Percentiles rank a stretch among this genome's conserved stretches.
Conservation (phyloP, 2,329 filamentous ascomycete species). For the Penicillium sp. region DNA sequence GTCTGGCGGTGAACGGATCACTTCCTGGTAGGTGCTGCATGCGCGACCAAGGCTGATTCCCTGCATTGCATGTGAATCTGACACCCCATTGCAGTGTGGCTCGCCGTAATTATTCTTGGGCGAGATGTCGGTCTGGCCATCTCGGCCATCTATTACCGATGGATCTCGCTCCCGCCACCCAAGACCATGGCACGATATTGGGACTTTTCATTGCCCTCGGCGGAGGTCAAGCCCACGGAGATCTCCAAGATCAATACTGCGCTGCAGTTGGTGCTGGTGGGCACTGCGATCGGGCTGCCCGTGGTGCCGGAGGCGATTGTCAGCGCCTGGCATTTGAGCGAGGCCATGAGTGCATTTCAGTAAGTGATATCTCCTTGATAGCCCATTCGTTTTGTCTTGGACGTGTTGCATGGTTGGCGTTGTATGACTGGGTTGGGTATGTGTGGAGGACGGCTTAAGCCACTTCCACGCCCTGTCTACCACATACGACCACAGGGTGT, state of each 20-base stretch:
- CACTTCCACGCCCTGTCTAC: not conserved
- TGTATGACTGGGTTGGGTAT: too few species aligned
- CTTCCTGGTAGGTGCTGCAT: conserved; percentile 63
- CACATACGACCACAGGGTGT: conserved; percentile 49
- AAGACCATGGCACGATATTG: conserved; percentile 93
- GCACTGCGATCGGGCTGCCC: conserved; percentile 76
- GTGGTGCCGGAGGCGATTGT: conserved; percentile 61
- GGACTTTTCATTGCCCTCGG: conserved; percentile 81
- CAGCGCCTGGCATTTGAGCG: conserved; percentile 54
- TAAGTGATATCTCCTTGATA: conserved; percentile 27
- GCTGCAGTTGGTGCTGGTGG: conserved; percentile 81
- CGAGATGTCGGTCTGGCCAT: conserved; percentile 80
- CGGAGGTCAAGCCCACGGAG: conserved; percentile 45
- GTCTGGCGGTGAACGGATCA: conserved; percentile 75
- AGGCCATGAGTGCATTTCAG: conserved; percentile 57
- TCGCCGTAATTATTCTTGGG: conserved; percentile 85
- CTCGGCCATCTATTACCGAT: conserved; percentile 90
- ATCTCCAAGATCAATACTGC: conserved; percentile 76
- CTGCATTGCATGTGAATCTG: not conserved
- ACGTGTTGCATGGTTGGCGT: too few species aligned
- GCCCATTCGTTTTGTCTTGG: not conserved
- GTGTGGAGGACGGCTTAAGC: conserved; percentile 16
- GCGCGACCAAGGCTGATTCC: conserved; percentile 1
- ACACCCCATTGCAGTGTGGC: conserved; percentile 61
- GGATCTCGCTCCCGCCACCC: conserved; percentile 86